These are phyloP conservation scores for Colletotrichum orchidophilum DNA, from an alignment of 2,329 filamentous ascomycete species.

Conservation along the genomic window DNA sequence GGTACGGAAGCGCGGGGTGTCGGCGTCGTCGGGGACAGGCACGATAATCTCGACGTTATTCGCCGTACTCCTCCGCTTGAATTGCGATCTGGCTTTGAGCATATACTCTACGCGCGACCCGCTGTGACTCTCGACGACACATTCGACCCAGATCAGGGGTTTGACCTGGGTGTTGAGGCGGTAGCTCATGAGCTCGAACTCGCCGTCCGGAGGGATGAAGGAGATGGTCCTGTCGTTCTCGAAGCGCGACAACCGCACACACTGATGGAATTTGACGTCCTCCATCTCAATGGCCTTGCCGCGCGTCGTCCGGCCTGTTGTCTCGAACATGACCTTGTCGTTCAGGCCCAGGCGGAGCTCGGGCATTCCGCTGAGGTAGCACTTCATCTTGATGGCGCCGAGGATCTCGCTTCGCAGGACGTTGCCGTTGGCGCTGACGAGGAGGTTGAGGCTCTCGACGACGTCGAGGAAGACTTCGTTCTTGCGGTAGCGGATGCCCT, in stretches of 20 bases:
- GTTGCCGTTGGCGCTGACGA: conserved; percentile 94
- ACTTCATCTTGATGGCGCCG: conserved; percentile 99
- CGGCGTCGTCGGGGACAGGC: conserved; percentile 95
- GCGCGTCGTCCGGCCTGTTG: conserved; percentile 89
- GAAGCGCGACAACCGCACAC: conserved; percentile 92
- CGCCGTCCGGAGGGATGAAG: conserved; percentile 97
- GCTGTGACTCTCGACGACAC: conserved; percentile 94
- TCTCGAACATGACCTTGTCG: conserved; percentile 99
- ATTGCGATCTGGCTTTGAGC: conserved; percentile 97
- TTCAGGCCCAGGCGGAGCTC: conserved; percentile 94
- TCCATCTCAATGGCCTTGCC: conserved; percentile 99
- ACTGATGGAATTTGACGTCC: conserved; percentile 99
- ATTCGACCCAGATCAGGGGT: conserved; percentile 98
- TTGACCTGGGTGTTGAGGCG: conserved; percentile 98
- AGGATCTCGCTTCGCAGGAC: conserved; percentile 96
- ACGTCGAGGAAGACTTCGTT: conserved; percentile 99
- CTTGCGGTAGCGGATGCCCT: conserved; percentile 98
- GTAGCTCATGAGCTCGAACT: conserved; percentile 99
- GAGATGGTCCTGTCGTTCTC: conserved; percentile 99
- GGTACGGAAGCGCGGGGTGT: conserved; percentile 94
- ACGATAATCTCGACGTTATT: conserved; percentile 99
- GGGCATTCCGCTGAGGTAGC: conserved; percentile 97
- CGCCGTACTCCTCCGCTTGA: conserved; percentile 96
- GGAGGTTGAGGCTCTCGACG: conserved; percentile 93
- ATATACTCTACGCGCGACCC: conserved; percentile 98